phyloP scores from a whole-genome alignment of 2,329 filamentous ascomycete genomes.

The Cercospora sp. region DNA sequence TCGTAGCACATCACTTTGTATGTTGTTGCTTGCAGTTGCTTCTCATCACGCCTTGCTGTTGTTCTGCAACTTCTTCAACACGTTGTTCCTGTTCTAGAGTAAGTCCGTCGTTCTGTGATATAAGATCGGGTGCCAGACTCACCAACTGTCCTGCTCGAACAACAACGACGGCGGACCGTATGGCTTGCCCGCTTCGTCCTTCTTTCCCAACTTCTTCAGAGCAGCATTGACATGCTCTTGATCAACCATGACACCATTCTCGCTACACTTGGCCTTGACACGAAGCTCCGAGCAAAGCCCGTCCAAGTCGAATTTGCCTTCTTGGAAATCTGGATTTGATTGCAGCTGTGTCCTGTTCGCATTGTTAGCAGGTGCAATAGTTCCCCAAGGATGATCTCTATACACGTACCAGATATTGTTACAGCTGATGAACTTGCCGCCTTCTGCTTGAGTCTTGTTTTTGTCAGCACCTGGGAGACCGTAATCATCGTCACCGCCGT shows the following conservation, averaged over 20 bases:
- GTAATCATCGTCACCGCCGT: constrained; percentile 66
- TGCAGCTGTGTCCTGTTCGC: constrained; percentile 69
- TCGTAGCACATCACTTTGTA: not conserved
- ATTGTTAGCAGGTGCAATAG: not conserved
- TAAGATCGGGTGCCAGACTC: not conserved
- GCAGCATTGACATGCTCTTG: constrained; percentile 79
- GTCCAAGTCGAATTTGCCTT: constrained; percentile 90
- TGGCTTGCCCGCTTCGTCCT: constrained; percentile 25
- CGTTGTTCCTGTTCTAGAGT: constrained; percentile 16
- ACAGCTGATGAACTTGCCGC: constrained; percentile 70
- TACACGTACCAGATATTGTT: constrained; percentile 74
- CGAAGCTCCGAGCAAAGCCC: constrained; percentile 88
- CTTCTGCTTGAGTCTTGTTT: constrained; percentile 22
- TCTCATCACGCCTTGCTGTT: constrained; percentile 9
- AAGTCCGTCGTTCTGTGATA: not conserved
- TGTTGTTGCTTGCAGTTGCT: not conserved
- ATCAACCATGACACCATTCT: constrained; percentile 83
- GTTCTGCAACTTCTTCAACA: constrained; percentile 22
- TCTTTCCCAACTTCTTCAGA: constrained; percentile 47
- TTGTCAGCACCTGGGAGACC: constrained; percentile 27
- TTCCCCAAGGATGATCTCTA: not conserved
- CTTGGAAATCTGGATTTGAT: constrained; percentile 81
- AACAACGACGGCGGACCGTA: constrained; percentile 14
- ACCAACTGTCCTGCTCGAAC: constrained; percentile 26
- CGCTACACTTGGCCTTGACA: constrained; percentile 93